phyloP scores from a whole-genome alignment of 2,329 filamentous ascomycete genomes.

The Hypocreales sp. region DNA sequence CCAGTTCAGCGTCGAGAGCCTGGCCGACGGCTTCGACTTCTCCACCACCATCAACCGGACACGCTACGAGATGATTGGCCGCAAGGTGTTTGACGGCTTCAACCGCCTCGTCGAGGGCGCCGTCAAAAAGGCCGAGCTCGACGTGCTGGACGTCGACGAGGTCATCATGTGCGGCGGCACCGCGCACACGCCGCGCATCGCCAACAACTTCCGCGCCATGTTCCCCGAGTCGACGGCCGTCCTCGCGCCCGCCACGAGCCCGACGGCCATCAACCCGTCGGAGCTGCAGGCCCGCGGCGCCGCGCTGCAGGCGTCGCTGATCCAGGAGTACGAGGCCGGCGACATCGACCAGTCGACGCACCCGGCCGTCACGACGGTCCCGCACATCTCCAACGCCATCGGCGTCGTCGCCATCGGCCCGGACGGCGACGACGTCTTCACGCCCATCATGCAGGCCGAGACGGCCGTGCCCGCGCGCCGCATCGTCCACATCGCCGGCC shows the following conservation, averaged over 20 bases:
- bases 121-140: slow-evolving; percentile 82
- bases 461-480: slow-evolving; percentile 83
- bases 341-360: slow-evolving; percentile 96
- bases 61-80: slow-evolving; percentile 77
- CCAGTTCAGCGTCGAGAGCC: slow-evolving; percentile 81
- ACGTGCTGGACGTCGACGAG: slow-evolving; percentile 86
- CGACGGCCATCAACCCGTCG: slow-evolving; percentile 78
- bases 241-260: slow-evolving; percentile 65
- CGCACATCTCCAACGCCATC: slow-evolving; percentile 77
- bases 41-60: slow-evolving; percentile 82
- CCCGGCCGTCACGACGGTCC: slow-evolving; percentile 84
- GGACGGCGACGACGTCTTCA: slow-evolving; percentile 55
- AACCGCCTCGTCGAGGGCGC: slow-evolving; percentile 70
- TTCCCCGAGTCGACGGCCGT: slow-evolving; percentile 72
- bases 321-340: slow-evolving; percentile 84
- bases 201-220: slow-evolving; percentile 58
- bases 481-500: slow-evolving; percentile 60
- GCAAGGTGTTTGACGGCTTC: slow-evolving; percentile 80
- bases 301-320: slow-evolving; percentile 85
- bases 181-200: slow-evolving; percentile 87
- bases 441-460: slow-evolving; percentile 67
- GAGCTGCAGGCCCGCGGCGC: slow-evolving; percentile 81
- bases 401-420: slow-evolving; percentile 57
- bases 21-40: slow-evolving; percentile 83
- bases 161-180: slow-evolving; percentile 87